Base-by-base conservation (phyloP, 257 asterid genomes). In the Linderniella brevidens region DNA sequence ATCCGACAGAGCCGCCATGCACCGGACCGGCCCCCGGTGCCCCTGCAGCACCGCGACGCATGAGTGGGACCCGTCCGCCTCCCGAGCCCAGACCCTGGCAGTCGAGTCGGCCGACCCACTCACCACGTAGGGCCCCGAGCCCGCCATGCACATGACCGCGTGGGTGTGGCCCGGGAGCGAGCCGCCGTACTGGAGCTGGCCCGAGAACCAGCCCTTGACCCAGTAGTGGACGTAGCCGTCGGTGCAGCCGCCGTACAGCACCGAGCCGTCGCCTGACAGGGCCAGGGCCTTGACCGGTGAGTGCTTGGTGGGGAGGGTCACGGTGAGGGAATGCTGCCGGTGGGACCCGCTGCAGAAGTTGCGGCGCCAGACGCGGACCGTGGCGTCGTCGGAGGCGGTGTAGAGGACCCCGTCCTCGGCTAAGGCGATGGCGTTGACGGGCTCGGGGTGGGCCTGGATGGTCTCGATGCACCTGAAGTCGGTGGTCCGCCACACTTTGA, bases 331-430 rank as follows among this genome's bases (percentile, higher is more conserved):
- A 41, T 88, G 97, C 11, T 83, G 88, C 8, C 92, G 32, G 4
- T 25, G 72, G 46, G 80, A 65, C 1, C 79, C 87, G 46, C 84
- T 70, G 55, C 93, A 78, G 53, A 88, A 83, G 61, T 78, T 80
- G 38, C 93, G 93, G 3, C 93, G 71, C 97, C 97, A 88, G 8
- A 88, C 95, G 20, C 75, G 68, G 44, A 88, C 74, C 0, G 92
- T 78, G 64, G 97, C 93, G 44, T 88, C 97, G 41, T 88, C 95
- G 0, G 93, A 83, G 41, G 92, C 97, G 1, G 97, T 88, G 64
- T 78, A 88, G 36, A 88, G 79, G 0, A 78, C 88, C 11, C 97
- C 97, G 42, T 80, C 97, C 19, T 83, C 95, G 7, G 93, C 77
- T 15, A 80, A 68, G 32, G 61, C 83, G 45, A 88, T 65, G 52